Evolutionary conservation across 1,284 basidiomycete genomes (phyloP).

Genomic region (Stygiomarasmius scandens): DNA sequence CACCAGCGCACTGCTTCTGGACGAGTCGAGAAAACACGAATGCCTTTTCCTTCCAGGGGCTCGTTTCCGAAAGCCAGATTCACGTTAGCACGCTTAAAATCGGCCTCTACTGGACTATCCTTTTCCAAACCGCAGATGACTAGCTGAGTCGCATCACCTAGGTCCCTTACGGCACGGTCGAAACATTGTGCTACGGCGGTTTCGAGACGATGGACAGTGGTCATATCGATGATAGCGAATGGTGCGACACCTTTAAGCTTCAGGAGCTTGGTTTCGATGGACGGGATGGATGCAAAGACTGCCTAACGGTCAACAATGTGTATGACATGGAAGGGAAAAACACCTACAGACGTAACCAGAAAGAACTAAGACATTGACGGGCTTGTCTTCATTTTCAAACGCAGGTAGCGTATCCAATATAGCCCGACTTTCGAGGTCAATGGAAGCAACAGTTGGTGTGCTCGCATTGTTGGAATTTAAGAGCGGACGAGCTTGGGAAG

Average conservation of each 20-base stretch:
- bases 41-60: not conserved
- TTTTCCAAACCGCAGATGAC: not conserved
- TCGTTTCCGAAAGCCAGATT: not conserved
- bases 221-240: constrained; percentile 18
- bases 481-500: constrained; percentile 3
- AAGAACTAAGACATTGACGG: constrained; percentile 17
- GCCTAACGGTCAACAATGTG: not conserved
- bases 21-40: not conserved
- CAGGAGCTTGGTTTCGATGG: constrained; percentile 14
- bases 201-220: constrained; percentile 18
- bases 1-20: not conserved
- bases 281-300: constrained; percentile 21
- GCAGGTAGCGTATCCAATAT: not conserved
- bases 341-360: constrained; percentile 24
- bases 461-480: not conserved
- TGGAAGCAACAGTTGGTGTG: not conserved
- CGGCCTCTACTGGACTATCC: not conserved
- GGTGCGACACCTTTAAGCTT: not conserved
- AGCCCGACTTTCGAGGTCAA: not conserved
- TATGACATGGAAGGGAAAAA: not conserved
- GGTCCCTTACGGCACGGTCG: not conserved
- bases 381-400: not conserved
- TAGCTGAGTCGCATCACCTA: not conserved
- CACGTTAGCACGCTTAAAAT: not conserved
- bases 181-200: constrained; percentile 15